Conservation (phyloP, 169 alveolate species). For the Plasmodium knowlesi region DNA sequence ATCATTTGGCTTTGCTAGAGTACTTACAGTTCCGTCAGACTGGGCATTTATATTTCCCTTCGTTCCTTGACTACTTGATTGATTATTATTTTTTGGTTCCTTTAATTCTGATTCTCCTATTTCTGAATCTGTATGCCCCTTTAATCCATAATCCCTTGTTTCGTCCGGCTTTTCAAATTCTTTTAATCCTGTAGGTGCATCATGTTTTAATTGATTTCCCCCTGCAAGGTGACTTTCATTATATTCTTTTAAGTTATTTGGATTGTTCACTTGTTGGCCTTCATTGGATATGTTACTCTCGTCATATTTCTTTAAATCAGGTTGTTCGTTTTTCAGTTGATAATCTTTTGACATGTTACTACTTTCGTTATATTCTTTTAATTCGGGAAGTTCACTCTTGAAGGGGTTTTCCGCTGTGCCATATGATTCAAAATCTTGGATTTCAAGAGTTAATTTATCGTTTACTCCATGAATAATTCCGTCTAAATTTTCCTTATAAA, state of each 20-base stretch:
- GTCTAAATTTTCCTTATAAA: not conserved
- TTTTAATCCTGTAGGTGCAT: constrained; percentile 1
- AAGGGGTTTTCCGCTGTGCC: not conserved
- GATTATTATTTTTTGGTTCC: not conserved
- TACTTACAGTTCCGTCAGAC: not conserved
- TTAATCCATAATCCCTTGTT: constrained; percentile 23
- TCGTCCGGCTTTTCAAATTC: constrained; percentile 8
- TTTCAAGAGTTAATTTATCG: not conserved
- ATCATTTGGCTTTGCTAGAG: not conserved
- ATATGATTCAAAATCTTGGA: not conserved
- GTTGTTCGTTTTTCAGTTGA: not conserved
- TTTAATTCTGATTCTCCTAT: not conserved
- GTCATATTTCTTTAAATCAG: not conserved
- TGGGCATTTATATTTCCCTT: not conserved
- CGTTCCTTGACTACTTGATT: not conserved
- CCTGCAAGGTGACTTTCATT: not conserved
- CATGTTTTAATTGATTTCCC: not conserved
- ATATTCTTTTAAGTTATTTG: not conserved
- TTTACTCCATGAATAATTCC: not conserved
- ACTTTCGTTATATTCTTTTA: constrained; percentile 2
- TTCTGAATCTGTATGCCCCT: not conserved
- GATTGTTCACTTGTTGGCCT: not conserved
- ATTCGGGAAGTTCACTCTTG: not conserved
- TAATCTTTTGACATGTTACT: constrained; percentile 19
- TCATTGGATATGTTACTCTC: not conserved